Evolutionary conservation across 805 yeast species (phyloP).

Genomic region (Metschnikowia hibisci): DNA sequence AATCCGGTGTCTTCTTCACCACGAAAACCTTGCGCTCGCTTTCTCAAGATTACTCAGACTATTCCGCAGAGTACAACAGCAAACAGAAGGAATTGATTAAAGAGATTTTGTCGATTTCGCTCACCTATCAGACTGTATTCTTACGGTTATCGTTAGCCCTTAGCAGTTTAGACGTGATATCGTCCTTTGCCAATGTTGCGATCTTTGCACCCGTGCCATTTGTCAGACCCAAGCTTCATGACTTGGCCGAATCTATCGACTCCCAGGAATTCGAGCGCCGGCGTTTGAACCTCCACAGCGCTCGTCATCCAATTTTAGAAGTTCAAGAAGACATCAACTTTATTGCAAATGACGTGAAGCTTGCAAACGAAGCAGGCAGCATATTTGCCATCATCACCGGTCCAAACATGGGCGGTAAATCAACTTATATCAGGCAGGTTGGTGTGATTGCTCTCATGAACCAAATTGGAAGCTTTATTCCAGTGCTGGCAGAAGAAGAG

Average conservation of each 20-base stretch:
- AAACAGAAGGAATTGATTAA: conserved; percentile 76
- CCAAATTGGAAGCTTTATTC: conserved; percentile 87
- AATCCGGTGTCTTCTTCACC: conserved; percentile 93
- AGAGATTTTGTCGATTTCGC: conserved; percentile 76
- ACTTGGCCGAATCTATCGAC: conserved; percentile 35
- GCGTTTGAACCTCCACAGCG: conserved; percentile 55
- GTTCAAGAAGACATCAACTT: conserved; percentile 87
- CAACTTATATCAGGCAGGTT: conserved; percentile 85
- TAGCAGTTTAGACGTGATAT: conserved; percentile 78
- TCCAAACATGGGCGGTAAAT: conserved; percentile 97
- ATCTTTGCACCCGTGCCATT: conserved; percentile 77
- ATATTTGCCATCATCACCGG: conserved; percentile 89
- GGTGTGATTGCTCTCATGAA: conserved; percentile 86
- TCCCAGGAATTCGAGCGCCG: conserved; percentile 34
- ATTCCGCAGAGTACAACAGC: conserved; percentile 63
- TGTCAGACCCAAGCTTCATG: conserved; percentile 66
- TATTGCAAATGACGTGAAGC: conserved; percentile 82
- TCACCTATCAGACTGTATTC: conserved; percentile 78
- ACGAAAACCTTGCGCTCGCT: conserved; percentile 59
- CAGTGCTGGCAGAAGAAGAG: conserved; percentile 47
- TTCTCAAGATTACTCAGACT: conserved; percentile 53
- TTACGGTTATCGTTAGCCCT: conserved; percentile 61
- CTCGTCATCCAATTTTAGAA: conserved; percentile 94
- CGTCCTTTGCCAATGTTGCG: conserved; percentile 79
- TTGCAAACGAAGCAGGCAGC: conserved; percentile 43